Evolutionary conservation across 306 rosid genomes (phyloP), one percentile per base, ranked within the genome.

Genomic region (Luffa aegyptiaca): DNA sequence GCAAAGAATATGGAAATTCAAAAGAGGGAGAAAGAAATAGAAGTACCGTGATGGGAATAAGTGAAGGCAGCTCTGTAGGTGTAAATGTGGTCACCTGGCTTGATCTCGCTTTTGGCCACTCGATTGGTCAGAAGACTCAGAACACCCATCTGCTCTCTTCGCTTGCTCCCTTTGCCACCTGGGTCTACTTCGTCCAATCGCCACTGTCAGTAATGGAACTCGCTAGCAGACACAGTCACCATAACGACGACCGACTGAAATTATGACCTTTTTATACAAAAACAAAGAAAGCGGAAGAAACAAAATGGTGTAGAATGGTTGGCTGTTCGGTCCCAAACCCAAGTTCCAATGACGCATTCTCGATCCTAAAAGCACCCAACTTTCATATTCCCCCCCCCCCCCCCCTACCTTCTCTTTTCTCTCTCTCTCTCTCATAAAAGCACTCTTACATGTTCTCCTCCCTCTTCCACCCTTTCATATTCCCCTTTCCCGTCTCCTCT

Each of bases 1-100:
- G 10, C 5, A 63, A 49, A 4, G 37, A 12, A 37, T 49, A n/a
- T 37, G 13, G 7, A 13, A 71, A 46, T 44, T 17, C 10, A 26
- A 76, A 57, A 48, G 33, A 26, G 58, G 59, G 55, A 46, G 73
- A 73, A 42, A 31, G 61, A 55, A 18, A 75, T 69, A 66, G 79
- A 26, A 63, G 41, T 74, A 93, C 93, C 96, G 46, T 91, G 97
- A 82, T 93, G 97, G 80, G 97, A 91, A 83, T 91, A 93, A 39
- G 97, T 56, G 86, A 88, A 93, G 59, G 84, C 86, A 79, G 94
- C 97, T 85, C 97, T 90, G 84, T 93, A 93, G 0, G 93, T 90
- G 84, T 93, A 94, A 83, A 90, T 79, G 83, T 92, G 97, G 41
- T 89, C 94, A 8, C 97, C 97, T 8, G 92, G 94, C 82, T 85